These are phyloP conservation scores for Alternaria infectoria DNA, from an alignment of 2,329 filamentous ascomycete species.

Conservation along the genomic window DNA sequence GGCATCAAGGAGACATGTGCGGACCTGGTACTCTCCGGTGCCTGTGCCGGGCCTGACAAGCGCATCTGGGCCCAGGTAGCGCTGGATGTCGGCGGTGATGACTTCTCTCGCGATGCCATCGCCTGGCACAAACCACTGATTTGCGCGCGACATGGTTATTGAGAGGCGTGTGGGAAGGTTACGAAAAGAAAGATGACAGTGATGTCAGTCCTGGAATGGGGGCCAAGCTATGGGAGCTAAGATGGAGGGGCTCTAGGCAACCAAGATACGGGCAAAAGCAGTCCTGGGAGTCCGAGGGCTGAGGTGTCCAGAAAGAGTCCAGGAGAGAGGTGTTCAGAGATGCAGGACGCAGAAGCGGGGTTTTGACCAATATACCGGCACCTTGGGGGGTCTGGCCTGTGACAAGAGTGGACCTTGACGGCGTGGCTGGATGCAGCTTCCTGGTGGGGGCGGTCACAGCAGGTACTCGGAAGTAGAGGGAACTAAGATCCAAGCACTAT, in stretches of 20 bases:
- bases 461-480: slow-evolving; percentile 32
- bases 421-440: slow-evolving; percentile 38
- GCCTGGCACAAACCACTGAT: slow-evolving; percentile 58
- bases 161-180: slow-evolving; percentile 22
- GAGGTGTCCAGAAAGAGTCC: slow-evolving; percentile 33
- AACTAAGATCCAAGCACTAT: slow-evolving; percentile 21
- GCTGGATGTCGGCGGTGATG: slow-evolving; percentile 60
- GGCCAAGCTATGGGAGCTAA: slow-evolving; percentile 45
- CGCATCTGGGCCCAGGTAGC: slow-evolving; percentile 59
- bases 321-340: slow-evolving; percentile 34
- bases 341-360: slow-evolving; percentile 40
- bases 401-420: slow-evolving; percentile 37
- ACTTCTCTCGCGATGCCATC: slow-evolving; percentile 60
- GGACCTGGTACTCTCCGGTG: slow-evolving; percentile 54
- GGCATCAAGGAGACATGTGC: slow-evolving; percentile 31
- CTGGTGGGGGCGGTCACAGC: slow-evolving; percentile 20
- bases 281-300: slow-evolving; percentile 32
- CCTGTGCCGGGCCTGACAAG: slow-evolving; percentile 56
- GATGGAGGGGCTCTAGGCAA: slow-evolving; percentile 39
- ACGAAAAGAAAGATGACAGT: slow-evolving; percentile 44
- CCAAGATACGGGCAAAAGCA: slow-evolving; percentile 30
- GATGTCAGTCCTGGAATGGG: slow-evolving; percentile 43
- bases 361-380: slow-evolving; percentile 48
- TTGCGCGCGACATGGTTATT: slow-evolving; percentile 43
- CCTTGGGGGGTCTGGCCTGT: slow-evolving; percentile 33